Evolutionary conservation across 139 green algal species (phyloP), one percentile per base, ranked within the genome.

Genomic region (Closterium sp.): DNA sequence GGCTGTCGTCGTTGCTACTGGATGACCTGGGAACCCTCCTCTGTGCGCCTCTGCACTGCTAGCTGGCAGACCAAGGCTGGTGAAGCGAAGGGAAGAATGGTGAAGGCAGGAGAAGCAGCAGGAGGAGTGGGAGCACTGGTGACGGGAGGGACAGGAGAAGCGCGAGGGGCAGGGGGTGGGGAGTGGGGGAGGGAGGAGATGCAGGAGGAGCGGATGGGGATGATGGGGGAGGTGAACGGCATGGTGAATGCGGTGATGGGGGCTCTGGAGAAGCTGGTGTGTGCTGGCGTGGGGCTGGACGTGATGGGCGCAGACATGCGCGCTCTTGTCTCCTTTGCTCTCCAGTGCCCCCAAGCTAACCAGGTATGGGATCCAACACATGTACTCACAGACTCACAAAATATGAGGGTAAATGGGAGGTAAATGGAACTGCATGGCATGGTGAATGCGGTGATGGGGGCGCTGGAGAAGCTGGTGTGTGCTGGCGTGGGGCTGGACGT

Each of bases 171-270:
- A 79, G 62, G 62, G 62, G 17, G 62, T 79, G 88, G 1, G 45
- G 38, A 86, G 45, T 38, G 24, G 87, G 21, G 24, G 87, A 62
- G 31, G 24, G 28, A 45, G 28, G 32, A 62, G 17, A 79, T 79
- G 62, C 62, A 79, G 17, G 62, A 24, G 62, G 62, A 79, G 62
- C 17, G 62, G 62, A 24, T 27, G 62, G 62, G 62, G 31, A 27
- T 38, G 32, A 42, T 92, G 21, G 88, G 88, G n/a, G 89, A 94
- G 84, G 31, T 93, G 22, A 93, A 94, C 11, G 32, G 30, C 17
- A 45, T 94, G 62, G 84, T 91, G 32, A 89, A 94, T 84, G 92
- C 93, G 4, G 28, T 94, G 13, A 31, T 94, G 42, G 92, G 90
- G 22, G 92, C 93, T 7, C 31, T 94, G 5, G 92, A n/a, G n/a